phyloP scores from a whole-genome alignment of 129 eudicot species.

The Calendula officinalis region DNA sequence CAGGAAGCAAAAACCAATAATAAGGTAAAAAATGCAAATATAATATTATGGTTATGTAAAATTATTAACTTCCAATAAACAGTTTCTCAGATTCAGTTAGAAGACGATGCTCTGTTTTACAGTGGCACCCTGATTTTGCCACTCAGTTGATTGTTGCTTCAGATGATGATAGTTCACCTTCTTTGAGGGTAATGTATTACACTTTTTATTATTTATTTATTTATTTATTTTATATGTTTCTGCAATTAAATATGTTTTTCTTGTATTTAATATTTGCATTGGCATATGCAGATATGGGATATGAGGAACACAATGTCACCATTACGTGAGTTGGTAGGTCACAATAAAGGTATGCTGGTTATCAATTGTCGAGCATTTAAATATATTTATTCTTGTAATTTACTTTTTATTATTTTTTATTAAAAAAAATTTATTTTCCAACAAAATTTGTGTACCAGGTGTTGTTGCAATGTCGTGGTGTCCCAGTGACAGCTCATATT shows the following conservation, averaged over 20 bases:
- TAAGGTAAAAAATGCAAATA: constrained; percentile 50
- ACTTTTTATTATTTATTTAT: background rate
- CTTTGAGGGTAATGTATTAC: constrained; percentile 60
- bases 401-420: background rate
- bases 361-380: background rate
- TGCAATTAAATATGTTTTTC: background rate
- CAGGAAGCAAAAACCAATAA: constrained; percentile 88
- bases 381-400: background rate
- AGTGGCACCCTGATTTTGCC: constrained; percentile 97
- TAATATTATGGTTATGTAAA: constrained; percentile 1
- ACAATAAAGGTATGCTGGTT: constrained; percentile 67
- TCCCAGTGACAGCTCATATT: constrained; percentile 87
- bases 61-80: constrained; percentile 22
- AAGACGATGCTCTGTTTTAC: constrained; percentile 97
- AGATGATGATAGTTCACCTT: constrained; percentile 90
- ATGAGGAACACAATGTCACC: constrained; percentile 93
- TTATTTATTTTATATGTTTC: background rate
- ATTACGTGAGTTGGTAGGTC: constrained; percentile 80
- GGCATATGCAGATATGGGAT: constrained; percentile 80
- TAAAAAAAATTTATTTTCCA: background rate
- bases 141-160: constrained; percentile 97
- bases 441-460: constrained; percentile 49
- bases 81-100: constrained; percentile 85
- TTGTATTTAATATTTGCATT: constrained; percentile 15
- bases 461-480: constrained; percentile 99